phyloP scores from a whole-genome alignment of 140 eudicot genomes.

The Ambrosia hybrid region DNA sequence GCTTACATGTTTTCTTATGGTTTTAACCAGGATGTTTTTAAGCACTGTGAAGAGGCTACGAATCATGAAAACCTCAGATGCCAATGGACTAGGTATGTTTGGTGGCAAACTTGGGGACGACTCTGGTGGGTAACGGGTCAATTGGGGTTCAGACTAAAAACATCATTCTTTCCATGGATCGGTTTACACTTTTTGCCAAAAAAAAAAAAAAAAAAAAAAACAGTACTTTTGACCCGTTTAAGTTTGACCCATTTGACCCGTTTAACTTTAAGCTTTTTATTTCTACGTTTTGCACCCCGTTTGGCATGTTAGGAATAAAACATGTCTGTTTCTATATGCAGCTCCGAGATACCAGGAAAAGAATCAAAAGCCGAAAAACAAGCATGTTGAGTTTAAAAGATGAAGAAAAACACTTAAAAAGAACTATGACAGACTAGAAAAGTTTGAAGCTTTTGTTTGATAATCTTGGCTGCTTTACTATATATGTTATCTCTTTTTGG shows the following conservation, averaged over 20 bases:
- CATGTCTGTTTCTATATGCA: slow-evolving; percentile 29
- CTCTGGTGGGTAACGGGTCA: no score
- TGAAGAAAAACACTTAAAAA: slow-evolving; percentile 25
- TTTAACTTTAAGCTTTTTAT: neutral
- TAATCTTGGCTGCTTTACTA: slow-evolving; percentile 25
- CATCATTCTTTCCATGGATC: no score
- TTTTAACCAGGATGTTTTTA: slow-evolving; percentile 62
- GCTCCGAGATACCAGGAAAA: slow-evolving; percentile 64
- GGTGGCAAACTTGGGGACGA: no score
- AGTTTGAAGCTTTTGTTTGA: slow-evolving; percentile 42
- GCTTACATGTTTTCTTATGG: slow-evolving; percentile 20
- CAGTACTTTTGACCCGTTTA: no score
- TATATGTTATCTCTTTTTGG: slow-evolving; percentile 19
- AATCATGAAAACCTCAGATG: slow-evolving; percentile 79
- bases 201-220: no score
- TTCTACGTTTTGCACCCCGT: neutral
- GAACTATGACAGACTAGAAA: slow-evolving; percentile 40
- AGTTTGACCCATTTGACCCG: neutral
- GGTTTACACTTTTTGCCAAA: no score
- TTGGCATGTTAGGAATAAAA: neutral
- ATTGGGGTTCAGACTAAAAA: no score
- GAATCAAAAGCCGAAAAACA: slow-evolving; percentile 46
- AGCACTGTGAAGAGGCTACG: slow-evolving; percentile 72
- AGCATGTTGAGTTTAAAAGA: slow-evolving; percentile 31
- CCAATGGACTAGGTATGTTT: slow-evolving; percentile 67